Conservation (phyloP, 2,329 filamentous ascomycete species). For the Fusarium zealandicum region DNA sequence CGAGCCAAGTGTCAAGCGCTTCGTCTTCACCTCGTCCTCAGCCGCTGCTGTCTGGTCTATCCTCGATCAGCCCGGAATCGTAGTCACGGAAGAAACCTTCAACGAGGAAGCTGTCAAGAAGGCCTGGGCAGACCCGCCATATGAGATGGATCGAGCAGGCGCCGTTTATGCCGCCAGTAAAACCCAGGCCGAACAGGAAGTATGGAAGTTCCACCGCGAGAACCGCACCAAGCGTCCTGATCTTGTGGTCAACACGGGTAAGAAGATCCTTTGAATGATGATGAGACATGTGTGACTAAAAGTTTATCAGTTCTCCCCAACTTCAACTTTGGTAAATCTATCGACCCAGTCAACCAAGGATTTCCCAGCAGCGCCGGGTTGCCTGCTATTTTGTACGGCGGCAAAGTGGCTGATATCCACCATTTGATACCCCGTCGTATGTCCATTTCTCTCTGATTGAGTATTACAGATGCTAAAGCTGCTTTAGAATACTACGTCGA, state of each 20-base stretch:
- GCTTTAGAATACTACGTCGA: slow-evolving; percentile 53
- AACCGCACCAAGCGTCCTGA: slow-evolving; percentile 35
- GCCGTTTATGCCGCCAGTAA: slow-evolving; percentile 51
- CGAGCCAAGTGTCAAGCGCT: not conserved
- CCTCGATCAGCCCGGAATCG: not conserved
- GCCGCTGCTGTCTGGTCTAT: not conserved
- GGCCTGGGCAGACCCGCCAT: slow-evolving; percentile 49
- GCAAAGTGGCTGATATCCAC: slow-evolving; percentile 11
- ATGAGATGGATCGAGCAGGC: slow-evolving; percentile 37
- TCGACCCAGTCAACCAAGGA: slow-evolving; percentile 34
- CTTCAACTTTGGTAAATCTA: slow-evolving; percentile 37
- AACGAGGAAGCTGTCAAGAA: slow-evolving; percentile 44
- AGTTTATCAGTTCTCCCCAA: slow-evolving; percentile 38
- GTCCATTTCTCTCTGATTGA: not conserved
- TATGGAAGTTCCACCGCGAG: slow-evolving; percentile 48
- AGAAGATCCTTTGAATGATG: not conserved
- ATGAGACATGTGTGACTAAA: no score
- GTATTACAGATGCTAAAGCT: not conserved
- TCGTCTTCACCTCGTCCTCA: not conserved
- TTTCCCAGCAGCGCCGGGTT: slow-evolving; percentile 35
- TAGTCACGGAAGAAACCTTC: slow-evolving; percentile 39
- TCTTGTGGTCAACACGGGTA: slow-evolving; percentile 40
- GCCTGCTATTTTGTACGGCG: slow-evolving; percentile 32
- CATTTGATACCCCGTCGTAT: slow-evolving; percentile 1
- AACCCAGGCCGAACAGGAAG: slow-evolving; percentile 44